These are phyloP conservation scores for Afroboletus lepidellus DNA, from an alignment of 1,284 basidiomycete species.

Conservation along the genomic window DNA sequence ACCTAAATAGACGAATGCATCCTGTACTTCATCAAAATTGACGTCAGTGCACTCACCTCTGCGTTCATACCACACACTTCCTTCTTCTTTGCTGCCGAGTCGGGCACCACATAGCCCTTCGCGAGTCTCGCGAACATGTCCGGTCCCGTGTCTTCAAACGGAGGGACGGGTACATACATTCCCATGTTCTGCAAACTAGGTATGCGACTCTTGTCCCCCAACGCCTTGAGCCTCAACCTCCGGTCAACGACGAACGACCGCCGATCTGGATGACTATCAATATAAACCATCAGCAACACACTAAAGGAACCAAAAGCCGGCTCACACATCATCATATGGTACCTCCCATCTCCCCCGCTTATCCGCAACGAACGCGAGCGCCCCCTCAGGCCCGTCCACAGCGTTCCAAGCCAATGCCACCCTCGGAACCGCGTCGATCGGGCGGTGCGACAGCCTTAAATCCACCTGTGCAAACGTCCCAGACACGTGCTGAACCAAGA, in stretches of 20 bases:
- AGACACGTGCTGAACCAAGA: constrained; percentile 78
- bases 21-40: background rate
- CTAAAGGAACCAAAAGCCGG: constrained; percentile 5
- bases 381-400: constrained; percentile 41
- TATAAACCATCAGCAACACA: constrained; percentile 1
- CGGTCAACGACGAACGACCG: constrained; percentile 38
- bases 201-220: constrained; percentile 49
- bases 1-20: constrained; percentile 38
- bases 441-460: constrained; percentile 57
- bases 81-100: constrained; percentile 41
- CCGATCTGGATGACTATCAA: constrained; percentile 50
- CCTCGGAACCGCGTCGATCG: constrained; percentile 71
- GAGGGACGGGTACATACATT: constrained; percentile 35
- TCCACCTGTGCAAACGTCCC: constrained; percentile 83
- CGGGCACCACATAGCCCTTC: constrained; percentile 59
- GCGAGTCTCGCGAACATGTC: constrained; percentile 67
- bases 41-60: constrained; percentile 38
- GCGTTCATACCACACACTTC: constrained; percentile 47
- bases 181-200: constrained; percentile 58
- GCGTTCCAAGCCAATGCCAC: constrained; percentile 69
- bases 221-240: constrained; percentile 43
- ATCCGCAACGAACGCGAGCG: constrained; percentile 70
- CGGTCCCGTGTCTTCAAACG: constrained; percentile 28
- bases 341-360: constrained; percentile 60
- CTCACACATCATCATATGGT: constrained; percentile 85